A percentile compares a stretch with the other conserved stretches of the same genome.
These are phyloP conservation scores for Pseudopyricularia cyperi DNA, from an alignment of 2,329 filamentous ascomycete species.

Conservation along the genomic window DNA sequence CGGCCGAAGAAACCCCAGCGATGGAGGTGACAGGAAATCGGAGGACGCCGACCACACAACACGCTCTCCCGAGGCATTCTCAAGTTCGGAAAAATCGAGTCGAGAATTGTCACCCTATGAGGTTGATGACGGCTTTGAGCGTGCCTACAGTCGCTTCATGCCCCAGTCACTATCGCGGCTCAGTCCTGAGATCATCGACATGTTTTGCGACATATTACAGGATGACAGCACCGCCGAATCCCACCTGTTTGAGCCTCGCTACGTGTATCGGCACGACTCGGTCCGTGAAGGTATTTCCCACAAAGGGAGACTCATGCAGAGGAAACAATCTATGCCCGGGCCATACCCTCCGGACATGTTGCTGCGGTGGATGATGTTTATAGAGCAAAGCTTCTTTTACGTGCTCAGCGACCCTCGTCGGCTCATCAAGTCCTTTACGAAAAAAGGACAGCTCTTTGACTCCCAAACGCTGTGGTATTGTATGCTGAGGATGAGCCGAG, in stretches of 20 bases:
- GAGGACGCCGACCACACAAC: constrained; percentile 9
- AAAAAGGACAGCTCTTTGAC: constrained; percentile 38
- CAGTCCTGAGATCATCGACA: constrained; percentile 41
- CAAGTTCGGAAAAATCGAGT: constrained; percentile 10
- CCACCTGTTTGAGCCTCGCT: constrained; percentile 29
- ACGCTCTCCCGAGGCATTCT: constrained; percentile 6
- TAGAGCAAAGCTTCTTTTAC: constrained; percentile 51
- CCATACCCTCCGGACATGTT: constrained; percentile 1
- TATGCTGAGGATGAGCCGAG: constrained; percentile 45
- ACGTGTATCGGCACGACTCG: constrained; percentile 12
- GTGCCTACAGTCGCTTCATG: constrained; percentile 22
- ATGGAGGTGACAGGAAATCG: constrained; percentile 7
- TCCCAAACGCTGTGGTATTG: constrained; percentile 51
- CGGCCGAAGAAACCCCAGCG: constrained; percentile 9
- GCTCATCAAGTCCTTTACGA: constrained; percentile 43
- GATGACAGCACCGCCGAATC: constrained; percentile 40
- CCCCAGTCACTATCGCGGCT: constrained; percentile 45
- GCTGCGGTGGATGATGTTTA: constrained; percentile 40
- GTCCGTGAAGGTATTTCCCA: constrained; percentile 1
- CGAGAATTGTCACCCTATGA: constrained; percentile 8
- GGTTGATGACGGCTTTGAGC: constrained; percentile 10
- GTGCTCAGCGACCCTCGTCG: constrained; percentile 45
- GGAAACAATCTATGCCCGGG: not conserved
- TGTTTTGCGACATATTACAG: constrained; percentile 47
- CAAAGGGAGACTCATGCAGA: not conserved